A percentile compares a stretch with the other conserved stretches of the same genome.
These are phyloP conservation scores for Cucurbita maxima DNA, from an alignment of 306 rosid species.

Conservation along the genomic window DNA sequence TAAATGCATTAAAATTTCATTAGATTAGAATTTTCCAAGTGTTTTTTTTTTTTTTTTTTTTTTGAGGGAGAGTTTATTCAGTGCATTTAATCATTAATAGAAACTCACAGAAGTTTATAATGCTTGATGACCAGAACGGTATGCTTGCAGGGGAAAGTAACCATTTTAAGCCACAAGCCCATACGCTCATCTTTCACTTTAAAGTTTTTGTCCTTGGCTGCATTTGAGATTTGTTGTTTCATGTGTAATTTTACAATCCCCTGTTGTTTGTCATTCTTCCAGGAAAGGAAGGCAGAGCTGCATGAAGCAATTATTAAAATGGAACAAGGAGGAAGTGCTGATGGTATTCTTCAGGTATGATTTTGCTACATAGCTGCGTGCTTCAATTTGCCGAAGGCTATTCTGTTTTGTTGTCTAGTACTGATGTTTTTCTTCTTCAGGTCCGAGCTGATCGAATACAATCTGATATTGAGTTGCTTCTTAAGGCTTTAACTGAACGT, in stretches of 20 bases:
- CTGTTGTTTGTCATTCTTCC: conserved; percentile 1
- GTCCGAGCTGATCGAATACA: conserved; percentile 53
- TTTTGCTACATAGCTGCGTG: conserved; percentile 5
- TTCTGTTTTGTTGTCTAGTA: too few species aligned
- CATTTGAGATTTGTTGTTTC: not conserved
- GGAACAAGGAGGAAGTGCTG: conserved; percentile 57
- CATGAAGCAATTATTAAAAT: conserved; percentile 73
- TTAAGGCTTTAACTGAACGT: conserved; percentile 68
- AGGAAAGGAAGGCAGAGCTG: conserved; percentile 67
- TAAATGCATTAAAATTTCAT: not conserved
- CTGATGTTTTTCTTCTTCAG: conserved; percentile 20
- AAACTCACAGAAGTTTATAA: not conserved
- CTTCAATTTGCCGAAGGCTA: too few species aligned
- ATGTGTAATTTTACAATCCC: not conserved
- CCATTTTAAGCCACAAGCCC: not conserved
- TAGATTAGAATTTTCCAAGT: not conserved
- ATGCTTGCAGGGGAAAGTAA: not conserved
- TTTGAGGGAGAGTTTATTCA: not conserved
- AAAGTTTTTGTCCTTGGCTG: too few species aligned
- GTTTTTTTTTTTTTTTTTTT: not conserved
- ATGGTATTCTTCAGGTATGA: conserved; percentile 55
- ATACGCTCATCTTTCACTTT: not conserved
- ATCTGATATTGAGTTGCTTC: conserved; percentile 62
- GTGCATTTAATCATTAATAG: not conserved
- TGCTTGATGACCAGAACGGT: not conserved